phyloP scores from a whole-genome alignment of 305 asterid genomes.

The Striga hermonthica region DNA sequence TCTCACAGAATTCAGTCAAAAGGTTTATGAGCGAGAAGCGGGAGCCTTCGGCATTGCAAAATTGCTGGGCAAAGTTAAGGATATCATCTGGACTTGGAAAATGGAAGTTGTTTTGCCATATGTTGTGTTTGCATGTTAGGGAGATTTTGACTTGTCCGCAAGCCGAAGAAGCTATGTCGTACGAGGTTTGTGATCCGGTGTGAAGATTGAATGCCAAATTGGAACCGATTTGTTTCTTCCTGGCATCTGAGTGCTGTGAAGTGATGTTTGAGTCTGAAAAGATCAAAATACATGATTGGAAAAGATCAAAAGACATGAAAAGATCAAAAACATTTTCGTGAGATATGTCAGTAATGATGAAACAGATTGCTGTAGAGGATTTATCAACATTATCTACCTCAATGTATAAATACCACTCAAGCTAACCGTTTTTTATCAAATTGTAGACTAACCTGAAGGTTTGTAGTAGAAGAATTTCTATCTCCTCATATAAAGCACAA shows the following conservation, averaged over 20 bases:
- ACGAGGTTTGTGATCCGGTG: conserved; percentile 27
- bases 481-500: background rate
- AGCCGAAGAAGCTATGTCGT: conserved; percentile 47
- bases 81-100: conserved; percentile 36
- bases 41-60: conserved; percentile 23
- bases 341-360: background rate
- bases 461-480: background rate
- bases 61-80: conserved; percentile 33
- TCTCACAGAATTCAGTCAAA: conserved; percentile 42
- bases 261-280: conserved; percentile 28
- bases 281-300: conserved; percentile 3
- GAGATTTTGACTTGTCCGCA: conserved; percentile 45
- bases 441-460: background rate
- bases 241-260: conserved; percentile 18
- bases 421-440: too few species aligned
- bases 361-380: background rate
- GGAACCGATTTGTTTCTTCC: conserved; percentile 20
- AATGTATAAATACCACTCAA: too few species aligned
- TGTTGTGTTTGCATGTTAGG: conserved; percentile 27
- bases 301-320: background rate
- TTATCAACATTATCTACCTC: too few species aligned
- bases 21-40: conserved; percentile 38
- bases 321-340: background rate
- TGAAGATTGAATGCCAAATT: conserved; percentile 2
- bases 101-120: conserved; percentile 20